phyloP scores from a whole-genome alignment of 805 yeast species.

The Blastobotrys americana region DNA sequence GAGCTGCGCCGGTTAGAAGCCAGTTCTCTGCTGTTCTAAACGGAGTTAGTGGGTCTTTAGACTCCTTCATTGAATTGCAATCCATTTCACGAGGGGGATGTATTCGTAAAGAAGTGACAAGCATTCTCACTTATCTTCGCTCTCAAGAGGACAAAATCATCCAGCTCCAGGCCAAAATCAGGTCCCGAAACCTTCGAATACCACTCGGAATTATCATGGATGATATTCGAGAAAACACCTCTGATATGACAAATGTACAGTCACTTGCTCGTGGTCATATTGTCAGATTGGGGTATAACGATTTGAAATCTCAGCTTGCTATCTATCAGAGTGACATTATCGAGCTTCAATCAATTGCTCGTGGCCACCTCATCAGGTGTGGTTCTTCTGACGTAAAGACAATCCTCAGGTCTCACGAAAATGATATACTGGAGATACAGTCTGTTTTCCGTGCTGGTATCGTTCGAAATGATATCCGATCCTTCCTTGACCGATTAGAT shows the following conservation, averaged over 20 bases:
- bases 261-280: conserved; percentile 41
- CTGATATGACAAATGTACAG: conserved; percentile 16
- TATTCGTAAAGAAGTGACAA: conserved; percentile 4
- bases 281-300: conserved; percentile 16
- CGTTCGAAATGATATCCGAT: conserved; percentile 16
- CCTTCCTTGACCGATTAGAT: conserved; percentile 18
- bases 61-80: conserved; percentile 13
- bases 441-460: conserved; percentile 44
- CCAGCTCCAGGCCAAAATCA: conserved; percentile 27
- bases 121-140: conserved; percentile 12
- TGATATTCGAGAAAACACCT: neutral
- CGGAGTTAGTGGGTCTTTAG: neutral
- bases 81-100: conserved; percentile 16
- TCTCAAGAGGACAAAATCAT: conserved; percentile 30
- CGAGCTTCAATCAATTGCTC: conserved; percentile 46
- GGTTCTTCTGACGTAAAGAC: conserved; percentile 25
- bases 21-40: neutral
- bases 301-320: conserved; percentile 37
- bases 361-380: conserved; percentile 43
- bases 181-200: conserved; percentile 34
- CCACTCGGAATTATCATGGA: conserved; percentile 13
- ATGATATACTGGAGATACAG: conserved; percentile 42
- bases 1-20: conserved; percentile 10
- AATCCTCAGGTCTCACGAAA: conserved; percentile 6
- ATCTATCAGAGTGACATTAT: conserved; percentile 33